These are phyloP conservation scores for Fusarium multiceps DNA, from an alignment of 2,329 filamentous ascomycete genomes.

Conservation along the genomic window DNA sequence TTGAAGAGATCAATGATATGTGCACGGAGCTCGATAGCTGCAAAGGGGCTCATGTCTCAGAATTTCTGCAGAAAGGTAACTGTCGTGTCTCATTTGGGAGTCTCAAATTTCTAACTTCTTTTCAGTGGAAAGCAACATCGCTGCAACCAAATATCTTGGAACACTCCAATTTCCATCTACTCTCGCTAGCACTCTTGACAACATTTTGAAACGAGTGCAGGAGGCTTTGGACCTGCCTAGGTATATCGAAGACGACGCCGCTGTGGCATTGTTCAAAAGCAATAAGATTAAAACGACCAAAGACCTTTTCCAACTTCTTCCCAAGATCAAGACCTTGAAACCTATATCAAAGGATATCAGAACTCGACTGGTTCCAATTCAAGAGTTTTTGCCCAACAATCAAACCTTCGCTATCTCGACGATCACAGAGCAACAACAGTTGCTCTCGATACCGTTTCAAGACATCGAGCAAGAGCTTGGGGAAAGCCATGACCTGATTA, in stretches of 20 bases:
- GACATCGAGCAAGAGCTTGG: no score
- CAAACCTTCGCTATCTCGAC: no score
- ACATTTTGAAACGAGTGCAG: background rate
- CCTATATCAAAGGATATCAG: background rate
- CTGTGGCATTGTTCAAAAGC: background rate
- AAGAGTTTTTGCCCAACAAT: no score
- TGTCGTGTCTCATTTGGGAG: no score
- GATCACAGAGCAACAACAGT: no score
- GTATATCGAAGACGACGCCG: no score
- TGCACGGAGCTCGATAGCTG: background rate
- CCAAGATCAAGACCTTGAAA: background rate
- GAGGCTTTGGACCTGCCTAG: background rate
- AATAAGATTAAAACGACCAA: background rate
- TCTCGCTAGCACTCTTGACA: background rate
- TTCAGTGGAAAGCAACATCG: background rate
- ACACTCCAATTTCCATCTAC: background rate
- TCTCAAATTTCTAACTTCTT: no score
- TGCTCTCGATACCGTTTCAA: no score
- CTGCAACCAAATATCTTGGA: background rate
- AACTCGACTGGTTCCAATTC: background rate
- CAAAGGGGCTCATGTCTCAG: background rate
- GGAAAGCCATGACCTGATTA: fast-evolving
- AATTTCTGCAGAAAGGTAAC: background rate
- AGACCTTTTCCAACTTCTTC: background rate
- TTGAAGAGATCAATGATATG: background rate